Evolutionary conservation across 164 flowering plant genomes (phyloP).

Genomic region (Sedum album): DNA sequence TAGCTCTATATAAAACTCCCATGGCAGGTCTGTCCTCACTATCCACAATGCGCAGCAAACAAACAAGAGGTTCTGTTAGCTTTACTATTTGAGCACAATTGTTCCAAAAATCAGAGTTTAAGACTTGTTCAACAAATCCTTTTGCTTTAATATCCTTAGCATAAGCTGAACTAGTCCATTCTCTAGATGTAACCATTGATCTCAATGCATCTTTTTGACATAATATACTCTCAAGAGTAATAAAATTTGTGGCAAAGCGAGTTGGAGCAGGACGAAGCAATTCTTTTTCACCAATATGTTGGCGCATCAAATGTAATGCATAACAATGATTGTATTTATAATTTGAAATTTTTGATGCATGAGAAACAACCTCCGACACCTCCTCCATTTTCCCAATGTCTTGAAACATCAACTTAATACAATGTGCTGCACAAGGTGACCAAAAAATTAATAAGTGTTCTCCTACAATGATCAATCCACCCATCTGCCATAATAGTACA

Average conservation of each 20-base stretch:
- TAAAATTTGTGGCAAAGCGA: neutral
- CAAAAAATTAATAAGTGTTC: no score
- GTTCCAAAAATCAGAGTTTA: no score
- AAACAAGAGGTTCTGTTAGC: neutral
- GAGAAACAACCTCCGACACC: neutral
- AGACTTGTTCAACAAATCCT: no score
- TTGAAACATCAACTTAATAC: no score
- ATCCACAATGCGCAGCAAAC: neutral
- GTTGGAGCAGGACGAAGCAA: neutral
- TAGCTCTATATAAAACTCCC: no score
- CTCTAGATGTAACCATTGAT: neutral
- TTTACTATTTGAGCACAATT: no score
- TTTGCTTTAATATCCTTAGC: slow-evolving; percentile 8
- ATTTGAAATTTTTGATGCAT: neutral
- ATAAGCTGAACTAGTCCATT: neutral
- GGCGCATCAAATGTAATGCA: neutral
- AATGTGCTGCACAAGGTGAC: no score
- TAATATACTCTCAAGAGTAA: neutral
- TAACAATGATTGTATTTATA: neutral
- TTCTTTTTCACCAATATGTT: neutral
- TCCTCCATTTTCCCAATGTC: neutral
- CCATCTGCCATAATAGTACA: no score
- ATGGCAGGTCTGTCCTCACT: neutral
- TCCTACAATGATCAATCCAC: no score
- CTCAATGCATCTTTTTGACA: neutral